These are phyloP conservation scores for Ophiostoma tasmaniense DNA, from an alignment of 2,329 filamentous ascomycete species.

Conservation along the genomic window DNA sequence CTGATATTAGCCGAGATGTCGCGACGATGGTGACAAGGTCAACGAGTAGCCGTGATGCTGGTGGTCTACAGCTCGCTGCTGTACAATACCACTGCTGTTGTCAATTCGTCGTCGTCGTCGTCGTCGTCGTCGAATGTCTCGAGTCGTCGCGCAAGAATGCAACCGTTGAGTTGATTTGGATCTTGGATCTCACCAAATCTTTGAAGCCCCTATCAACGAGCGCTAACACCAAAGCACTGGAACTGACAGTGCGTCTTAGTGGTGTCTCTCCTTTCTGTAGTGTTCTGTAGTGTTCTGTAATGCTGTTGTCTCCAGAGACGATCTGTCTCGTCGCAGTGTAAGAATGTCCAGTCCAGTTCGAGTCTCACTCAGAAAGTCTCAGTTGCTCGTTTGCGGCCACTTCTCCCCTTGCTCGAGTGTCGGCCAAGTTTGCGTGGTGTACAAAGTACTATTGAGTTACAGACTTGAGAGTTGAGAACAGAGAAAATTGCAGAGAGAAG, in stretches of 20 bases:
- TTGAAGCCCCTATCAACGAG: background rate
- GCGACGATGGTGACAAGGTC: background rate
- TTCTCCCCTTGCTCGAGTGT: background rate
- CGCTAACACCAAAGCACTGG: background rate
- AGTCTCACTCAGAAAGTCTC: background rate
- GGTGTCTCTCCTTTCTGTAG: background rate
- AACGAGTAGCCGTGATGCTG: background rate
- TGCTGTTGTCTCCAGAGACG: background rate
- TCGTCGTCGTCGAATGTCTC: background rate
- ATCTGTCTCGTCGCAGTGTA: slow-evolving; percentile 3
- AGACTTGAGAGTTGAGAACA: no score
- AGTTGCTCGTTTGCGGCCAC: background rate
- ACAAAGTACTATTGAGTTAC: no score
- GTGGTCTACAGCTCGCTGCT: background rate
- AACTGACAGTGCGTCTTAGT: background rate
- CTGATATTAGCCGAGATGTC: background rate
- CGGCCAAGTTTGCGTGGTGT: background rate
- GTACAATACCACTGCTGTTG: background rate
- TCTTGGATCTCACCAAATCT: background rate
- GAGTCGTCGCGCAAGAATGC: background rate
- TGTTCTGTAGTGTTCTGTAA: background rate
- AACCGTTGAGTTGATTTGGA: background rate
- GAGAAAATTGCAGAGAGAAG: background rate
- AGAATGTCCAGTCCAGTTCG: no score
- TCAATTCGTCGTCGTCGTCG: background rate